A percentile compares a stretch with the other conserved stretches of the same genome.
Evolutionary conservation across 371 early-diverging fungal genomes (phyloP).

Genomic region (Mucor circinelloides): DNA sequence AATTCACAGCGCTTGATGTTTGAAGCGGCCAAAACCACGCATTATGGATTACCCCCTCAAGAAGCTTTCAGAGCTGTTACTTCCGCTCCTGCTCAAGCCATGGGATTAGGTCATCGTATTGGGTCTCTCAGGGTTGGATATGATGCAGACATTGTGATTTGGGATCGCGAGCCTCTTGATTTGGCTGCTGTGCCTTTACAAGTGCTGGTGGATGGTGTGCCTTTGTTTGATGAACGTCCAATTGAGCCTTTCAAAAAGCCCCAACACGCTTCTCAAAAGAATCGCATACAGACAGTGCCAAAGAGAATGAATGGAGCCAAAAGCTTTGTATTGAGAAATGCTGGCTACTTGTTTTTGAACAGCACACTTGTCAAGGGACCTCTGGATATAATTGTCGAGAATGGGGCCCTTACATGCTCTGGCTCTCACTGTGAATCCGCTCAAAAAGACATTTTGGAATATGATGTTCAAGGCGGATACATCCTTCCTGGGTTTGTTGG

Average conservation of each 20-base stretch:
- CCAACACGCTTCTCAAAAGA: neutral
- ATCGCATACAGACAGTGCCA: neutral
- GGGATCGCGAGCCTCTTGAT: slow-evolving; percentile 66
- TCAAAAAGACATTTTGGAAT: slow-evolving; percentile 11
- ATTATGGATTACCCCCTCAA: slow-evolving; percentile 67
- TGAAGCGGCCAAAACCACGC: slow-evolving; percentile 75
- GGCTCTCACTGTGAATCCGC: slow-evolving; percentile 35
- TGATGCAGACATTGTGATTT: slow-evolving; percentile 79
- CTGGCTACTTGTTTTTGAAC: slow-evolving; percentile 33
- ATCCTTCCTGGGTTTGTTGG: slow-evolving; percentile 49
- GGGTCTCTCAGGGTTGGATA: slow-evolving; percentile 67
- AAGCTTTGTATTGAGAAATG: slow-evolving; percentile 41
- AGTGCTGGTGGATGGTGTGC: slow-evolving; percentile 73
- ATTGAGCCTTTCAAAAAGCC: slow-evolving; percentile 3
- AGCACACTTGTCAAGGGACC: slow-evolving; percentile 15
- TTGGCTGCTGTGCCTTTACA: slow-evolving; percentile 72
- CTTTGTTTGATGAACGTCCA: slow-evolving; percentile 42
- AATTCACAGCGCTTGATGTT: slow-evolving; percentile 69
- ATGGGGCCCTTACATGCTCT: slow-evolving; percentile 53
- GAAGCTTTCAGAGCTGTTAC: slow-evolving; percentile 70
- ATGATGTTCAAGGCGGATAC: slow-evolving; percentile 43
- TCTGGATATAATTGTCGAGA: slow-evolving; percentile 41
- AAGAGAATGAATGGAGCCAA: slow-evolving; percentile 5
- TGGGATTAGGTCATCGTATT: slow-evolving; percentile 72
- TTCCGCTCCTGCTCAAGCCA: slow-evolving; percentile 69